These are phyloP conservation scores for Ganoderma sinense DNA, from an alignment of 1,284 basidiomycete genomes.

Conservation along the genomic window DNA sequence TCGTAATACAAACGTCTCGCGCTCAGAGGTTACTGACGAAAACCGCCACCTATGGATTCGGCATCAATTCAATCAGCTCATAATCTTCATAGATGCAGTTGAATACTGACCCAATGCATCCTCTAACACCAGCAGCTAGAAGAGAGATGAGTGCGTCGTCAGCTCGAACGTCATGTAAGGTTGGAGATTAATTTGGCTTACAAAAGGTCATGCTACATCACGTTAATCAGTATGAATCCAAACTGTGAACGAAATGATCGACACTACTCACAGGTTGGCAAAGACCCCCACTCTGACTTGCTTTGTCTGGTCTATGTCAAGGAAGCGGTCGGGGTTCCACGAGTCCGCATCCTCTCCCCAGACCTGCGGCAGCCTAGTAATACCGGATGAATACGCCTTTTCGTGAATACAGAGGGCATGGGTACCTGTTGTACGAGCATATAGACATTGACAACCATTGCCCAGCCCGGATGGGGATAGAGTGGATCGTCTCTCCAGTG, in stretches of 20 bases:
- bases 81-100: not conserved
- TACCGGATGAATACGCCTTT: not conserved
- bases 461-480: conserved; percentile 47
- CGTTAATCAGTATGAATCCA: not conserved
- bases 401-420: too few relatives aligned
- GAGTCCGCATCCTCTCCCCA: conserved; percentile 55
- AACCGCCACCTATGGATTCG: conserved; percentile 51
- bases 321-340: conserved; percentile 18
- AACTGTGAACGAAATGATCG: not conserved
- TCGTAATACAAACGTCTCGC: too few relatives aligned
- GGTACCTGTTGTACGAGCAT: conserved; percentile 43
- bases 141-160: not conserved
- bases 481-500: conserved; percentile 40
- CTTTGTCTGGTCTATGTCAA: conserved; percentile 13
- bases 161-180: not conserved
- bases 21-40: conserved; percentile 40
- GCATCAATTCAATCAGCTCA: not conserved
- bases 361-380: conserved; percentile 40
- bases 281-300: conserved; percentile 55
- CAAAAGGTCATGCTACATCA: conserved; percentile 18
- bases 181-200: not conserved
- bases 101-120: conserved; percentile 23
- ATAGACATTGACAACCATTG: conserved; percentile 42
- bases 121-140: conserved; percentile 21
- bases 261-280: conserved; percentile 55